Base-by-base conservation (phyloP, 2,329 filamentous ascomycete genomes). In the Sporothrix luriei region DNA sequence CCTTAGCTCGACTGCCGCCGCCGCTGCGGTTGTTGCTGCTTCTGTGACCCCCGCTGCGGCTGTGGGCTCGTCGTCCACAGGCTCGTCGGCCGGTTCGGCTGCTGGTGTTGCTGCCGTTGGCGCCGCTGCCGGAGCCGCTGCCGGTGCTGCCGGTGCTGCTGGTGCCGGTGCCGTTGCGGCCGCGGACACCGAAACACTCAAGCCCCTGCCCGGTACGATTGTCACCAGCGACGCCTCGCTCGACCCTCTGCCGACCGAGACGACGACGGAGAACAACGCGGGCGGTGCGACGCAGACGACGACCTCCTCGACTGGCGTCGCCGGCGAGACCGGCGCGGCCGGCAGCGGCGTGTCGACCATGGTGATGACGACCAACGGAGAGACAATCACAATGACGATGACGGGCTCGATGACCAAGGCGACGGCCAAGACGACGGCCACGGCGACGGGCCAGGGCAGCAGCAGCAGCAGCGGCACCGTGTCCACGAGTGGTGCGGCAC, bases 291-390 rank as follows among this genome's bases (percentile, higher is more conserved):
- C 57, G 11, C 59, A 64, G 1, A 21, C 46, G 13, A 16, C 61
- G 11, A 59, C 65, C 4, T 16, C 52, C 1, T 26, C 33, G 2
- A 21, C 7, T 10, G 29, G 9, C 5, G 14, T 51, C 33, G n/a
- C 24, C 2, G 54, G 29, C 6, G 64, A 54, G 64, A 54, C 49
- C 5, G 57, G 57, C 3, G 49, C 48, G n/a, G 46, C 33, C 33
- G 68, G 24, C n/a, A 70, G 71, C 64, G 68, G 70, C 54, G 69
- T 69, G 16, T 51, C 62, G 48, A 72, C 71, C n/a, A 70, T 69
- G 65, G 70, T 71, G 11, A 69, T 71, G 66, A 72, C 72, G 16
- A 72, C 70, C 66, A 51, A 70, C 70, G 70, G 71, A 40, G 46
- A 52, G 57, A 71, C 69, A 13, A 55, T 69, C n/a, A 72, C 71